Evolutionary conservation across 805 yeast genomes (phyloP), one percentile per base, ranked within the genome.

Genomic region (Yamadazyma tumulicola): DNA sequence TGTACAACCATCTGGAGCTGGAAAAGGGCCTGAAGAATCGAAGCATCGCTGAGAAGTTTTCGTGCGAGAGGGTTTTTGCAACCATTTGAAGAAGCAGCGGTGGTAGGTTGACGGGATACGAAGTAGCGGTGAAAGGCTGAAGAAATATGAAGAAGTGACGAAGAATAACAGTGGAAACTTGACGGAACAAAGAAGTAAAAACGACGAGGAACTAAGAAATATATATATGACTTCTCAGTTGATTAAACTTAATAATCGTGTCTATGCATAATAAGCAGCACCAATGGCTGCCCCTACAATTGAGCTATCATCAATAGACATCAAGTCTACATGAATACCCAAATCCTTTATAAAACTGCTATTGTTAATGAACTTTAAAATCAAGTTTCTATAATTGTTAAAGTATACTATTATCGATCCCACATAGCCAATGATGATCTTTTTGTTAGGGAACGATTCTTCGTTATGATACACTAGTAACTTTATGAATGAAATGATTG

Each of bases 241-340:
- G n/a, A n/a, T n/a, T n/a, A n/a, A n/a, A n/a, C n/a, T n/a, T n/a
- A n/a, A n/a, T n/a, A n/a, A n/a, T n/a, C n/a, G n/a, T n/a, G n/a
- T n/a, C 23, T 31, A 31, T 22, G 19, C 26, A 39, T 49, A 48
- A 35, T 48, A 54, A 16, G 71, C 71, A 14, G 79, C 77, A 12
- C 75, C 74, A 28, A 75, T 67, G 9, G 76, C 79, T 18, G 78
- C 75, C 4, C 81, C 81, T 19, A 73, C 55, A 6, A 75, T 57
- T 11, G 75, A 67, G 34, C 76, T 70, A 42, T 74, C 61, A 12
- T 64, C 67, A 18, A 73, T 55, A 28, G 61, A 55, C 34, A 52
- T 57, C 32, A 75, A 58, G 15, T 56, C 55, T 11, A 74, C 57
- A n/a, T 41, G 35, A 6, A 58, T 54, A 8, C 65, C 57, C 38